These are phyloP conservation scores for Dactylellina parvicollis DNA, from an alignment of 2,329 filamentous ascomycete species.

Conservation along the genomic window DNA sequence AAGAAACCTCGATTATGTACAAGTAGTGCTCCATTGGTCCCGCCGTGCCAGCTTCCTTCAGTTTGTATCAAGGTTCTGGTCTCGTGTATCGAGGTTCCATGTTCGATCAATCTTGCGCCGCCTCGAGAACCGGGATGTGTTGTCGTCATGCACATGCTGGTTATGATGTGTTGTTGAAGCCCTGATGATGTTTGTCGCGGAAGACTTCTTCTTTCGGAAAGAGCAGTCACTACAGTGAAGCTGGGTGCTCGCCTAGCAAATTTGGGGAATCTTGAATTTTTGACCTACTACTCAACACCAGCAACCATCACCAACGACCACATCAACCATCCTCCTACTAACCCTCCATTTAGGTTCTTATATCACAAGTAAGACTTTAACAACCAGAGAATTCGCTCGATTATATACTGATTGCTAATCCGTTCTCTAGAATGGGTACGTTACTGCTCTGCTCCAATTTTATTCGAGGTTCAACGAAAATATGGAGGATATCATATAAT, in stretches of 20 bases:
- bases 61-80: too few species aligned
- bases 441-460: slow-evolving; percentile 58
- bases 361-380: slow-evolving; percentile 63
- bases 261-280: slow-evolving; percentile 54
- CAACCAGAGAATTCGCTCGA: slow-evolving; percentile 61
- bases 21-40: too few species aligned
- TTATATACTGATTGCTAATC: slow-evolving; percentile 59
- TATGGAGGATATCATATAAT: neutral
- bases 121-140: too few species aligned
- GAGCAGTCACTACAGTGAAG: slow-evolving; percentile 42
- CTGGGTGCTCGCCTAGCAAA: slow-evolving; percentile 51
- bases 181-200: slow-evolving; percentile 33
- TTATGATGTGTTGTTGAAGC: slow-evolving; percentile 18
- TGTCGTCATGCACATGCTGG: too few species aligned
- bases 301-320: slow-evolving; percentile 44
- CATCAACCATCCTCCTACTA: slow-evolving; percentile 37
- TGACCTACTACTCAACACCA: slow-evolving; percentile 25
- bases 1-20: too few species aligned
- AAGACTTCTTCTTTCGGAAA: slow-evolving; percentile 30
- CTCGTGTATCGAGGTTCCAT: too few species aligned
- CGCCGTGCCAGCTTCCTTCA: too few species aligned
- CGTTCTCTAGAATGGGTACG: slow-evolving; percentile 71
- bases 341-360: slow-evolving; percentile 38
- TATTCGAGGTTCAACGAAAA: slow-evolving; percentile 16
- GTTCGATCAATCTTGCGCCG: too few species aligned